These are phyloP conservation scores for Rhinocladiella mackenziei DNA, from an alignment of 2,329 filamentous ascomycete genomes.

Conservation along the genomic window DNA sequence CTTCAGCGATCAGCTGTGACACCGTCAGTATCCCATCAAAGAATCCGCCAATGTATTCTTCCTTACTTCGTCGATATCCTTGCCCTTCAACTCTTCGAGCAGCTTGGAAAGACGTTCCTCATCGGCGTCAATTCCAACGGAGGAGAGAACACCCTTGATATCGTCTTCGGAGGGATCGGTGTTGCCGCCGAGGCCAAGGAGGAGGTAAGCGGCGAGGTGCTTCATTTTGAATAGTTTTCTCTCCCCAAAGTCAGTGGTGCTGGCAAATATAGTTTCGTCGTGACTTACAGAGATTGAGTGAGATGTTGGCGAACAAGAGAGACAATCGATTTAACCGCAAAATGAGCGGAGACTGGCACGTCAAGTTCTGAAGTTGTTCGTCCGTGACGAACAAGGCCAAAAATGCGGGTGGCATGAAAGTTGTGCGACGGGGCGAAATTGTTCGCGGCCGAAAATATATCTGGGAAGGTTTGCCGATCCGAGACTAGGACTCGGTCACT, in stretches of 20 bases:
- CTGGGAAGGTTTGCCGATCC: conserved; percentile 23
- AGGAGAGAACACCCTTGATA: conserved; percentile 82
- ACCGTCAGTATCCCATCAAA: conserved; percentile 29
- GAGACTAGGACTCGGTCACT: background rate
- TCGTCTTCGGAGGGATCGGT: conserved; percentile 77
- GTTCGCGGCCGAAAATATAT: conserved; percentile 29
- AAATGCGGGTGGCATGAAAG: conserved; percentile 9
- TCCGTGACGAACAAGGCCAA: conserved; percentile 28
- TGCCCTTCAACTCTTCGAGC: conserved; percentile 67
- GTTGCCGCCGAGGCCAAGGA: conserved; percentile 93
- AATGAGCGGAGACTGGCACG: conserved; percentile 99
- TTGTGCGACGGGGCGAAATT: conserved; percentile 26
- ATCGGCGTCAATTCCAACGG: conserved; percentile 90
- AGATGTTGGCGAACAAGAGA: conserved; percentile 48
- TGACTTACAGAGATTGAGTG: conserved; percentile 16
- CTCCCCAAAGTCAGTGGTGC: conserved; percentile 14
- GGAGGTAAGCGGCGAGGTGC: conserved; percentile 98
- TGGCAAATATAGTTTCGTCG: background rate
- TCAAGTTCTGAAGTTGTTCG: conserved; percentile 66
- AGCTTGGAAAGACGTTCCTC: conserved; percentile 87
- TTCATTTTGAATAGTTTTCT: conserved; percentile 73
- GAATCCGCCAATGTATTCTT: conserved; percentile 21
- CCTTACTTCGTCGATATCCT: conserved; percentile 76
- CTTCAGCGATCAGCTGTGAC: conserved; percentile 81
- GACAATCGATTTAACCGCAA: conserved; percentile 99